phyloP scores from a whole-genome alignment of 345 rosid genomes.

The Litchi chinensis region DNA sequence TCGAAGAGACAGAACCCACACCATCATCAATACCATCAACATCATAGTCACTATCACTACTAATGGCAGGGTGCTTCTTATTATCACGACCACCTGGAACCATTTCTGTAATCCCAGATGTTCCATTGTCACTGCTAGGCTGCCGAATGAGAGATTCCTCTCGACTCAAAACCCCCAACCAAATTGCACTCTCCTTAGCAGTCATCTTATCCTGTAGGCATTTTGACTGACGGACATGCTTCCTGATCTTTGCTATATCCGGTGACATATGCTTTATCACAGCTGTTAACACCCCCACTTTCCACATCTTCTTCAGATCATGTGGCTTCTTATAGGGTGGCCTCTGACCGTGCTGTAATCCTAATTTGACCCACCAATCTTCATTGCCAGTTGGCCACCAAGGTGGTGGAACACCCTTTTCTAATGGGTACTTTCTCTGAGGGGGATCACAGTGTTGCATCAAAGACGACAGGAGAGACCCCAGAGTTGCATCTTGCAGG shows the following conservation, averaged over 20 bases:
- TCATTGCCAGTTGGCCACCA: conserved; percentile 99
- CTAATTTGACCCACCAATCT: conserved; percentile 91
- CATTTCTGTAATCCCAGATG: conserved; percentile 75
- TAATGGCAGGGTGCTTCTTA: conserved; percentile 49
- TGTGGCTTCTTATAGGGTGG: conserved; percentile 97
- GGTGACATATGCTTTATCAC: conserved; percentile 99
- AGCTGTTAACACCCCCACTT: conserved; percentile 93
- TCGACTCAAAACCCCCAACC: conserved; percentile 87
- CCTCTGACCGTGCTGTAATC: conserved; percentile 59
- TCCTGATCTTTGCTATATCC: conserved; percentile 91
- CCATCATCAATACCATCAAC: conserved; percentile 74
- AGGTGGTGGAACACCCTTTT: conserved; percentile 88
- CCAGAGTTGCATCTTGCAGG: conserved; percentile 97
- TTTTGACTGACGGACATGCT: conserved; percentile 90
- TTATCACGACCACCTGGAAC: conserved; percentile 43
- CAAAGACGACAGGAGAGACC: conserved; percentile 89
- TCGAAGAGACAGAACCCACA: conserved; percentile 85
- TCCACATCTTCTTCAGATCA: conserved; percentile 99
- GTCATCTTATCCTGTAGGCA: conserved; percentile 99
- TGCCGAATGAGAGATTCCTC: conserved; percentile 81
- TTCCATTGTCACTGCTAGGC: conserved; percentile 85
- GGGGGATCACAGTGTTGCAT: conserved; percentile 99
- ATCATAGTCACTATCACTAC: conserved; percentile 83
- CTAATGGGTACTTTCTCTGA: conserved; percentile 92
- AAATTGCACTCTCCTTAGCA: conserved; percentile 97